Conservation (phyloP, 106 monocot species). For the Dioscorea zingiberensis region DNA sequence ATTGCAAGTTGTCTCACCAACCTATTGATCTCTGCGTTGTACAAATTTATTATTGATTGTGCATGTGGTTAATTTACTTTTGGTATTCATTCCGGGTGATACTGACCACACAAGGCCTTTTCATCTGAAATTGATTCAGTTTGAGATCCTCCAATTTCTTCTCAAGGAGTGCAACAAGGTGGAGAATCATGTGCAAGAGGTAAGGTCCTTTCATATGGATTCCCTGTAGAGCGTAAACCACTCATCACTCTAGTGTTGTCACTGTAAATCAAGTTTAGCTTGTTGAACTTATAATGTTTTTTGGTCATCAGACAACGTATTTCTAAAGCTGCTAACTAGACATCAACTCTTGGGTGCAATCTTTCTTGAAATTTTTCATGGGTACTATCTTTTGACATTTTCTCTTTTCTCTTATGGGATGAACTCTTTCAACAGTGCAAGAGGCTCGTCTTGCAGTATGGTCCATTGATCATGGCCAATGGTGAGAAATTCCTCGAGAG, state of each 20-base stretch:
- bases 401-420: neutral
- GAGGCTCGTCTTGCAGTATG: slow-evolving; percentile 55
- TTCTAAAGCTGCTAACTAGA: too few species aligned
- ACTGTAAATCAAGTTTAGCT: neutral
- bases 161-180: slow-evolving; percentile 50
- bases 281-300: too few species aligned
- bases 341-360: neutral
- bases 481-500: slow-evolving; percentile 68
- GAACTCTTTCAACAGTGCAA: slow-evolving; percentile 42
- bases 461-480: slow-evolving; percentile 47
- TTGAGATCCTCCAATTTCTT: slow-evolving; percentile 42
- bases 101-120: too few species aligned
- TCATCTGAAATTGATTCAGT: slow-evolving; percentile 9
- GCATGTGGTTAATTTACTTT: too few species aligned
- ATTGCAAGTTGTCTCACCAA: too few species aligned
- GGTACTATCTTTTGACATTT: neutral
- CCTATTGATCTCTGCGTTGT: too few species aligned
- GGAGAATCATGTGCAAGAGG: slow-evolving; percentile 39
- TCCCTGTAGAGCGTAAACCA: neutral
- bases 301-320: too few species aligned
- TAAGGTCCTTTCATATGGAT: slow-evolving; percentile 1
- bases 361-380: neutral
- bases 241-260: neutral
- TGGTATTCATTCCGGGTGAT: too few species aligned
- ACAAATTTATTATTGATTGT: too few species aligned